Conservation (phyloP, 768 basidiomycete species). For the Lyophyllum decastes region DNA sequence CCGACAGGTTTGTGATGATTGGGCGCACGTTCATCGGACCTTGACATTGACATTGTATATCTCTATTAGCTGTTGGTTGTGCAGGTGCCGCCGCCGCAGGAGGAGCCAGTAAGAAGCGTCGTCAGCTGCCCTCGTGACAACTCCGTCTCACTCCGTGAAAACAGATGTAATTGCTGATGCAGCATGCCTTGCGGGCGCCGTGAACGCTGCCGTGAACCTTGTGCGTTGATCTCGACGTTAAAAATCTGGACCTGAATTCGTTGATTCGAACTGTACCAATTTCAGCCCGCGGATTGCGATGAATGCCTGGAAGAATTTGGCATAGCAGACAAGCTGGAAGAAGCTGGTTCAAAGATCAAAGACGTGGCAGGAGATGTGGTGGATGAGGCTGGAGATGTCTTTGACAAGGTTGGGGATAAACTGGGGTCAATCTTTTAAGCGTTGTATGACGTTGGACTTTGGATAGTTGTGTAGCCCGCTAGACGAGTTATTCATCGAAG, state of each 20-base stretch:
- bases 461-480: neutral
- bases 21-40: neutral
- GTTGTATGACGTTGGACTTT: neutral
- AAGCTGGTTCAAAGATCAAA: constrained; percentile 1
- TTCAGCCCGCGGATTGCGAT: constrained; percentile 15
- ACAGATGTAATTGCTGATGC: constrained; percentile 14
- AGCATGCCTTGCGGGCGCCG: constrained; percentile 12
- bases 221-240: neutral
- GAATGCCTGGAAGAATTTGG: constrained; percentile 13
- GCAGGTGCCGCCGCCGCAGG: constrained; percentile 12
- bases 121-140: neutral
- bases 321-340: neutral
- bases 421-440: constrained; percentile 3
- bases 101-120: constrained; percentile 9
- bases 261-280: neutral
- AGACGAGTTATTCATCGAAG: neutral
- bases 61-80: constrained; percentile 7
- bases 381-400: constrained; percentile 1
- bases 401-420: constrained; percentile 3
- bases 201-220: constrained; percentile 8
- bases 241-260: neutral
- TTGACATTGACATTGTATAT: neutral
- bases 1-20: constrained; percentile 6
- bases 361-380: neutral
- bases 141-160: neutral